Conservation (phyloP, 2,329 filamentous ascomycete genomes). For the Aspergillus melleus region DNA sequence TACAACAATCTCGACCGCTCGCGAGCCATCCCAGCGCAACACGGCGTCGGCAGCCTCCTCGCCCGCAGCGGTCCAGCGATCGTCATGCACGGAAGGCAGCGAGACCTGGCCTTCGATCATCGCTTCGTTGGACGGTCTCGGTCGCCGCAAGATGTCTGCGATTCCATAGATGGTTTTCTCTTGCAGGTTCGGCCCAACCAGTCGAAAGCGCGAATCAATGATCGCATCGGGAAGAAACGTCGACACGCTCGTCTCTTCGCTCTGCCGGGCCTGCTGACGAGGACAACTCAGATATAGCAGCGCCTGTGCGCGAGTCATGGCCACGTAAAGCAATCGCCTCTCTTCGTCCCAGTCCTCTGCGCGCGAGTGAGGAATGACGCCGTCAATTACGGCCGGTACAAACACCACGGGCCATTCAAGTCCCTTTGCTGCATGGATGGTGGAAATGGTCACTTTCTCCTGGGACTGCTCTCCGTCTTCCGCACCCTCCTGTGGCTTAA, state of each 20-base stretch:
- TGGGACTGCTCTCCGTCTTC: slow-evolving; percentile 55
- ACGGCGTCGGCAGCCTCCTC: slow-evolving; percentile 43
- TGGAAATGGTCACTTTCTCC: slow-evolving; percentile 80
- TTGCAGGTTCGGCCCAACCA: slow-evolving; percentile 70
- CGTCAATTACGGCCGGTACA: slow-evolving; percentile 83
- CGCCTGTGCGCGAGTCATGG: slow-evolving; percentile 90
- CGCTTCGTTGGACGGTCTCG: slow-evolving; percentile 56
- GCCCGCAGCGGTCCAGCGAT: slow-evolving; percentile 67
- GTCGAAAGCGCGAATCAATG: slow-evolving; percentile 55
- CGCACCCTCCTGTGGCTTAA: slow-evolving; percentile 49
- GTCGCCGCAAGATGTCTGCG: slow-evolving; percentile 68
- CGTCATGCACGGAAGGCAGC: slow-evolving; percentile 59
- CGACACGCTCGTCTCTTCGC: slow-evolving; percentile 65
- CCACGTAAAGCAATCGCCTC: slow-evolving; percentile 84
- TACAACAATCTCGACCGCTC: slow-evolving; percentile 15
- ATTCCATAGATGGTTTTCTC: slow-evolving; percentile 63
- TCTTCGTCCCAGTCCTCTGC: slow-evolving; percentile 87
- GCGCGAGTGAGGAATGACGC: slow-evolving; percentile 84
- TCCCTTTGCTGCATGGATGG: slow-evolving; percentile 93
- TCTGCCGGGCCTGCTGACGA: slow-evolving; percentile 61
- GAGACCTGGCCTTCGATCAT: slow-evolving; percentile 51
- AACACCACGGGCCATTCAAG: slow-evolving; percentile 97
- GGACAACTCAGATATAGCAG: slow-evolving; percentile 85
- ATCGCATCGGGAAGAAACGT: slow-evolving; percentile 64
- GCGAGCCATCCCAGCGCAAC: slow-evolving; percentile 38